phyloP scores from a whole-genome alignment of 2,329 filamentous ascomycete species.

The Scytalidium sp. region DNA sequence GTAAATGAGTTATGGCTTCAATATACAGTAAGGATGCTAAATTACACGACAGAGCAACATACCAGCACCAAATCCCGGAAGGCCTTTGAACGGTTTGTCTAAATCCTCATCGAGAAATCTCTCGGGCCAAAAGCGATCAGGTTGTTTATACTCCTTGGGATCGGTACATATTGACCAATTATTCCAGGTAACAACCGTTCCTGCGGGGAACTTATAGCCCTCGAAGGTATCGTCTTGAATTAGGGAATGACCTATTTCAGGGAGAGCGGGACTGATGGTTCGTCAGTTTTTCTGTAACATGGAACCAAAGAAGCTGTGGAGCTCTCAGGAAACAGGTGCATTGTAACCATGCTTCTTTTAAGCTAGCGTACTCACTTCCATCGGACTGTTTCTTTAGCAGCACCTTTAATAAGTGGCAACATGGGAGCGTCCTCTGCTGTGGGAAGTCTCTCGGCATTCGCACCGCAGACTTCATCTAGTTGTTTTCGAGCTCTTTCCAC shows the following conservation, averaged over 20 bases:
- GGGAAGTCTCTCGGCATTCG: conserved; percentile 5
- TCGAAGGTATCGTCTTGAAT: conserved; percentile 43
- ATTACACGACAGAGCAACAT: too few relatives aligned
- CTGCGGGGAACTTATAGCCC: conserved; percentile 40
- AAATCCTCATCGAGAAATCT: conserved; percentile 40
- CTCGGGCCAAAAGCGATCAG: conserved; percentile 42
- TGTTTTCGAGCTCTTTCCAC: conserved; percentile 34
- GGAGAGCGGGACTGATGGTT: too few relatives aligned
- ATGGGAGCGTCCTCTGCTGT: conserved; percentile 23
- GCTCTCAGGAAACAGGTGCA: too few relatives aligned
- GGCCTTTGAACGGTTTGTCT: conserved; percentile 24
- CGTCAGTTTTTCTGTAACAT: too few relatives aligned
- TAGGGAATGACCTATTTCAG: too few relatives aligned
- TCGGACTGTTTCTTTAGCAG: conserved; percentile 21
- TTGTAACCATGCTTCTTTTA: too few relatives aligned
- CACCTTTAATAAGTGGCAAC: conserved; percentile 25
- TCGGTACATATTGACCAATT: conserved; percentile 38
- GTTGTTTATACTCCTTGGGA: conserved; percentile 42
- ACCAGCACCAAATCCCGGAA: conserved; percentile 32
- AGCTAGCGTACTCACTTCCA: conserved; percentile 42
- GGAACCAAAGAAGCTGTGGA: too few relatives aligned
- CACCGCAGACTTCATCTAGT: conserved; percentile 40
- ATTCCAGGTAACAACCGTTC: conserved; percentile 39
- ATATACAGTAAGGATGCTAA: too few relatives aligned
- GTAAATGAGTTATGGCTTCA: too few relatives aligned